Percentiles rank a stretch among this genome's conserved stretches.
Conservation (phyloP, 2,329 filamentous ascomycete genomes). For the Clonostachys rhizophaga region DNA sequence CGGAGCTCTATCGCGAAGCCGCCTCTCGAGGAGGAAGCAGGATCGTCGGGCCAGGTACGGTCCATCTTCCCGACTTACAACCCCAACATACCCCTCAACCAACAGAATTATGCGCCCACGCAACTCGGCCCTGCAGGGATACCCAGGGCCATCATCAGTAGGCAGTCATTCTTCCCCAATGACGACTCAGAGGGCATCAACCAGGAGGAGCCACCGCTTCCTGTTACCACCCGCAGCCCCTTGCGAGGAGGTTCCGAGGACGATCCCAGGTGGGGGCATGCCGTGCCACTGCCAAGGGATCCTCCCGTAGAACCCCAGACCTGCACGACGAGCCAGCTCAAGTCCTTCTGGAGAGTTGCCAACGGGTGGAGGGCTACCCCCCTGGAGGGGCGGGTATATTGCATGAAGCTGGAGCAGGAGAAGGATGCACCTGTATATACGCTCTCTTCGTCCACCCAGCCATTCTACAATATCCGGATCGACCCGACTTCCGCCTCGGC, state of each 20-base stretch:
- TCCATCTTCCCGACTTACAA: slow-evolving; percentile 79
- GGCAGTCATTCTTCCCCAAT: slow-evolving; percentile 36
- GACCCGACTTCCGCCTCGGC: slow-evolving; percentile 61
- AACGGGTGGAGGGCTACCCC: slow-evolving; percentile 65
- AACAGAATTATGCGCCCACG: slow-evolving; percentile 67
- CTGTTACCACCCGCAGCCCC: slow-evolving; percentile 8
- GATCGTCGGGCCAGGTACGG: slow-evolving; percentile 34
- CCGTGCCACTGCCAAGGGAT: slow-evolving; percentile 20
- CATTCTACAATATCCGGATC: slow-evolving; percentile 63
- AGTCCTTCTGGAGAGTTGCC: slow-evolving; percentile 62
- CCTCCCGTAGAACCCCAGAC: slow-evolving; percentile 41
- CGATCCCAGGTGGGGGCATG: slow-evolving; percentile 8
- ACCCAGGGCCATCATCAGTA: slow-evolving; percentile 59
- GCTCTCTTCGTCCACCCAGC: slow-evolving; percentile 55
- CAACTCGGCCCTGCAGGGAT: slow-evolving; percentile 60
- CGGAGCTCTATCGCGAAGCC: slow-evolving; percentile 53
- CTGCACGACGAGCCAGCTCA: slow-evolving; percentile 57
- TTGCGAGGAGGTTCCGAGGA: neutral
- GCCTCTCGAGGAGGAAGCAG: slow-evolving; percentile 29
- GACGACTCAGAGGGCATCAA: slow-evolving; percentile 10
- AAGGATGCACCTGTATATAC: slow-evolving; percentile 62
- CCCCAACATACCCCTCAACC: slow-evolving; percentile 57
- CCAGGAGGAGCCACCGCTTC: slow-evolving; percentile 11
- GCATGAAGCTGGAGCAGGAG: slow-evolving; percentile 50
- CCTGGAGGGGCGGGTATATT: slow-evolving; percentile 54